Evolutionary conservation across 305 asterid species (phyloP).

Genomic region (Lippia alba): DNA sequence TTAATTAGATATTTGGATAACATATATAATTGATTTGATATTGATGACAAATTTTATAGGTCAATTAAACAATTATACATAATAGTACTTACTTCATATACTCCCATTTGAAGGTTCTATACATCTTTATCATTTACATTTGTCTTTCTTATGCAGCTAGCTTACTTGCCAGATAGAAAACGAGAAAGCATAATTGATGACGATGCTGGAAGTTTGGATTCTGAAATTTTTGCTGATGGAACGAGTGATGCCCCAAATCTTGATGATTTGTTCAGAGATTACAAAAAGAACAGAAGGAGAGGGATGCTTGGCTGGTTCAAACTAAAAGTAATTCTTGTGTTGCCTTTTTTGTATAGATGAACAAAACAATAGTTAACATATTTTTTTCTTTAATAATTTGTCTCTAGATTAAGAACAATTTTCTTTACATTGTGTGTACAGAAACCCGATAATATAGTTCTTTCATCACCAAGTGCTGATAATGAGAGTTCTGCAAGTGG

Average conservation of each 20-base stretch:
- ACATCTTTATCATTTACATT: slow-evolving; percentile 16
- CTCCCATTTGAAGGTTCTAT: slow-evolving; percentile 31
- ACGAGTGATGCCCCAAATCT: slow-evolving; percentile 57
- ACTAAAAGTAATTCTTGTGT: slow-evolving; percentile 55
- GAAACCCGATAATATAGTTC: slow-evolving; percentile 66
- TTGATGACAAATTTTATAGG: too few species aligned
- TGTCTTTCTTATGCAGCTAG: slow-evolving; percentile 66
- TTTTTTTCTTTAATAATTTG: neutral
- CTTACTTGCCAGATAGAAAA: slow-evolving; percentile 85
- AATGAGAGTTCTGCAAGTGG: slow-evolving; percentile 68
- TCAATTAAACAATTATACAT: neutral
- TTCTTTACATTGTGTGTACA: slow-evolving; percentile 42
- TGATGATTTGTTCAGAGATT: slow-evolving; percentile 71
- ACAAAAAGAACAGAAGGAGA: slow-evolving; percentile 62
- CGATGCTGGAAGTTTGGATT: slow-evolving; percentile 69
- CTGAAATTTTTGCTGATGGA: slow-evolving; percentile 63
- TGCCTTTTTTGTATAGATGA: slow-evolving; percentile 30
- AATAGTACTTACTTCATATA: slow-evolving; percentile 9
- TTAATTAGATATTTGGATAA: too few species aligned
- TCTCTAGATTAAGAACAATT: slow-evolving; percentile 3
- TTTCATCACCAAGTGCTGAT: slow-evolving; percentile 55
- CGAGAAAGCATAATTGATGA: slow-evolving; percentile 64
- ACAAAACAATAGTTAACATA: slow-evolving; percentile 9
- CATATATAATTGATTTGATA: too few species aligned
- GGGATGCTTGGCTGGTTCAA: slow-evolving; percentile 94